Conservation (phyloP, 805 yeast genomes). For the Kodamaea neixiangensis region DNA sequence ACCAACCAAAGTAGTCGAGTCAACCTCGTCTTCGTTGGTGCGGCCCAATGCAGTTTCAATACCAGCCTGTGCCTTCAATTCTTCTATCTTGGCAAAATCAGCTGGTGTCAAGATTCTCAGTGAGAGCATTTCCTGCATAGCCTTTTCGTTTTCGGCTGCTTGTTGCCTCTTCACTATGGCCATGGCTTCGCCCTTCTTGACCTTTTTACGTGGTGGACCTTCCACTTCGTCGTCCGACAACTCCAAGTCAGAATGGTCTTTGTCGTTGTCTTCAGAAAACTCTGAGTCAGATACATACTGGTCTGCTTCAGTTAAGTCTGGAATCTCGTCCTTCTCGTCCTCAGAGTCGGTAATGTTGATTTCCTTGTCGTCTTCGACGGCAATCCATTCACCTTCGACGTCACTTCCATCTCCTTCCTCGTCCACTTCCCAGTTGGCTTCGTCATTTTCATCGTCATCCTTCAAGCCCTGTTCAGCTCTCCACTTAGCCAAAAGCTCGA, state of each 20-base stretch:
- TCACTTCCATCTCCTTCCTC: constrained; percentile 43
- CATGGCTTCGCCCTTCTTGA: constrained; percentile 19
- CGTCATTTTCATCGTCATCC: constrained; percentile 43
- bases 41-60: constrained; percentile 74
- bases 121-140: constrained; percentile 59
- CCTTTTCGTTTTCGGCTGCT: constrained; percentile 30
- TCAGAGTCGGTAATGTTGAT: constrained; percentile 54
- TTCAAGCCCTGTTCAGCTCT: constrained; percentile 58
- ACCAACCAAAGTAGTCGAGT: constrained; percentile 75
- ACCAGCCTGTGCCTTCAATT: constrained; percentile 82
- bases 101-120: constrained; percentile 91
- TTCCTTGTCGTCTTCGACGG: constrained; percentile 80
- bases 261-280: constrained; percentile 14
- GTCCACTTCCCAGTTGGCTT: constrained; percentile 62
- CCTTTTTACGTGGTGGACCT: constrained; percentile 21
- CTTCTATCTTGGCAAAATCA: constrained; percentile 94
- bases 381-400: constrained; percentile 91
- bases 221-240: constrained; percentile 25
- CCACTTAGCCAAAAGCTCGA: constrained; percentile 90
- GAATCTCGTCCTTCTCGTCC: constrained; percentile 36
- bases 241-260: constrained; percentile 32
- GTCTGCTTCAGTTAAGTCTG: constrained; percentile 6
- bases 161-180: constrained; percentile 24
- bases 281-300: constrained; percentile 4
- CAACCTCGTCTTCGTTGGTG: constrained; percentile 81